phyloP scores from a whole-genome alignment of 2,329 filamentous ascomycete genomes.

The Hortaea werneckii region DNA sequence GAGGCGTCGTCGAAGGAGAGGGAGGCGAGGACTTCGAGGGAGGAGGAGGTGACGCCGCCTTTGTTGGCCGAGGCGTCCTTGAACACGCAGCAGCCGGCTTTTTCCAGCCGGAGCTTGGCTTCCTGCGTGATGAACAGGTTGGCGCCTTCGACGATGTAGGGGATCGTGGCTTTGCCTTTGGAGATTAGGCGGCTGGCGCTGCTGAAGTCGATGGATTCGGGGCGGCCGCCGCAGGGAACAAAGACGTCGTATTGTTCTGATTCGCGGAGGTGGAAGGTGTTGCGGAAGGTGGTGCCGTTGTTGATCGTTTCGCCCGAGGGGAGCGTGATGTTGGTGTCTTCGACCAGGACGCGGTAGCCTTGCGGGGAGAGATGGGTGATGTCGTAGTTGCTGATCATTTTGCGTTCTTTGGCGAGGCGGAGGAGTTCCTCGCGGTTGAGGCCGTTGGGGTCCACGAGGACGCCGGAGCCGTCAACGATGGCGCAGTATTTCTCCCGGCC shows the following conservation, averaged over 20 bases:
- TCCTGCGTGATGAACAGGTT: slow-evolving; percentile 99
- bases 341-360: slow-evolving; percentile 85
- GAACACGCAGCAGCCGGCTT: slow-evolving; percentile 89
- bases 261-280: slow-evolving; percentile 84
- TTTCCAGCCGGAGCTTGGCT: slow-evolving; percentile 87
- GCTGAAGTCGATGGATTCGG: slow-evolving; percentile 89
- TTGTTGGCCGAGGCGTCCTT: slow-evolving; percentile 99
- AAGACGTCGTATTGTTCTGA: slow-evolving; percentile 67
- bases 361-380: slow-evolving; percentile 71
- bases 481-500: slow-evolving; percentile 92
- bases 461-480: slow-evolving; percentile 92
- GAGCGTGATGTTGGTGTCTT: slow-evolving; percentile 80
- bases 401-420: slow-evolving; percentile 72
- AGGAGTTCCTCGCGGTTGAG: slow-evolving; percentile 74
- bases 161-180: slow-evolving; percentile 76
- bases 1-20: slow-evolving; percentile 84
- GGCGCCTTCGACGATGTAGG: slow-evolving; percentile 94
- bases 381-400: slow-evolving; percentile 86
- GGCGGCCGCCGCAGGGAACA: slow-evolving; percentile 90
- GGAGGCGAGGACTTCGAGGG: slow-evolving; percentile 87
- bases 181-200: slow-evolving; percentile 80
- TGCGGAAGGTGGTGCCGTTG: slow-evolving; percentile 93
- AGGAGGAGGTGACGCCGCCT: slow-evolving; percentile 94
- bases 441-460: slow-evolving; percentile 85
- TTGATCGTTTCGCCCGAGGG: slow-evolving; percentile 76